These are phyloP conservation scores for Alternaria gansuensis DNA, from an alignment of 2,329 filamentous ascomycete genomes.

Conservation along the genomic window DNA sequence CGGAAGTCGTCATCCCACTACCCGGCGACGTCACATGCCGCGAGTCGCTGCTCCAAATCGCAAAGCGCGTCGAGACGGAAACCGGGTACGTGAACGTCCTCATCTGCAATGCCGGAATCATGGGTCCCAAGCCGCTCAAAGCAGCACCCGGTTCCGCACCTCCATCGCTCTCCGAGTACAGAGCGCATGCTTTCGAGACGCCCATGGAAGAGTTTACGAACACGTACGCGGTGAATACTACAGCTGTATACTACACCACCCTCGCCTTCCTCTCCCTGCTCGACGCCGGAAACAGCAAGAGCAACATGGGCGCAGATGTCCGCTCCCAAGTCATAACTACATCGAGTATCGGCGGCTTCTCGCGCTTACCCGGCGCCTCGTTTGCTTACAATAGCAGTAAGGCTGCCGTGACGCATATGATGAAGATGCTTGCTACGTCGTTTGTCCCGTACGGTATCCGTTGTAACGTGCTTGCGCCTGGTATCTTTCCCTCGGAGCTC, in stretches of 20 bases:
- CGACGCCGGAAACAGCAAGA: constrained; percentile 51
- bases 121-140: constrained; percentile 33
- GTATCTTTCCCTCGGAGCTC: constrained; percentile 42
- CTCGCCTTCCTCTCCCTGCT: constrained; percentile 55
- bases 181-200: constrained; percentile 29
- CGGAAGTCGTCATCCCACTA: constrained; percentile 28
- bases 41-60: constrained; percentile 24
- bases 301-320: constrained; percentile 20
- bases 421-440: constrained; percentile 60
- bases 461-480: constrained; percentile 61
- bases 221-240: constrained; percentile 54
- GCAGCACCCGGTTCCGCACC: constrained; percentile 14
- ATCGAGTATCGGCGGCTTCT: constrained; percentile 20
- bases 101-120: constrained; percentile 39
- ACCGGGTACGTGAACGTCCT: constrained; percentile 34
- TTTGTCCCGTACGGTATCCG: constrained; percentile 57
- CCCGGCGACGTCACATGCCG: constrained; percentile 33
- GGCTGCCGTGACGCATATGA: constrained; percentile 58
- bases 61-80: constrained; percentile 21
- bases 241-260: constrained; percentile 54
- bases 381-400: constrained; percentile 52
- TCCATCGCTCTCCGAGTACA: constrained; percentile 29
- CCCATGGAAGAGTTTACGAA: constrained; percentile 42
- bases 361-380: constrained; percentile 12
- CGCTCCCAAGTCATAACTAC: constrained; percentile 37